phyloP scores from a whole-genome alignment of 495 filamentous ascomycete species.

The Staphylotrichum tortipilum region DNA sequence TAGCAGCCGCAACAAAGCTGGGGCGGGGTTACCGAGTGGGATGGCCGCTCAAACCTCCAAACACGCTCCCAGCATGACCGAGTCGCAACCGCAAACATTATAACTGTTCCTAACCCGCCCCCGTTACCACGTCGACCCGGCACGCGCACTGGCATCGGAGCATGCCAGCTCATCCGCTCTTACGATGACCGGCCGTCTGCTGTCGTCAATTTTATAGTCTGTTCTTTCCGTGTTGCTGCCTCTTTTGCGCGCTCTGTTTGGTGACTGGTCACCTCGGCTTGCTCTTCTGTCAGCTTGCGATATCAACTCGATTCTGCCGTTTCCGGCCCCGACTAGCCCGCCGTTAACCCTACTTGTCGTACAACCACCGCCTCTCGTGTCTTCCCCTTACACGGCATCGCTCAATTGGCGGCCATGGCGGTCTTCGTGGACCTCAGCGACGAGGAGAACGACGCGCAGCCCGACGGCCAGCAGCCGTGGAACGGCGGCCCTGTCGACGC shows the following conservation, averaged over 20 bases:
- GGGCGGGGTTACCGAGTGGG: too few species aligned
- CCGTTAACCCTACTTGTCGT: too few species aligned
- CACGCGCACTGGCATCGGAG: constrained; percentile 9
- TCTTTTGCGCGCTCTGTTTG: background rate
- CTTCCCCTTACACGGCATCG: background rate
- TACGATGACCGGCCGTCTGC: constrained; percentile 1
- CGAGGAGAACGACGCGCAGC: constrained; percentile 40
- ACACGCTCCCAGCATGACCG: too few species aligned
- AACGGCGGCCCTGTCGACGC: background rate
- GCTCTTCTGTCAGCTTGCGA: too few species aligned
- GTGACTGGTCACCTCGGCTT: background rate
- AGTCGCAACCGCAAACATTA: too few species aligned
- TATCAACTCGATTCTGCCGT: too few species aligned
- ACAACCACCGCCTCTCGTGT: background rate
- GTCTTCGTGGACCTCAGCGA: constrained; percentile 57
- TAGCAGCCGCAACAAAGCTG: too few species aligned
- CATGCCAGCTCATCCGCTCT: background rate
- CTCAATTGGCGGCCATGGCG: constrained; percentile 48
- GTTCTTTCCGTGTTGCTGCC: background rate
- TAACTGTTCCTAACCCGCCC: too few species aligned
- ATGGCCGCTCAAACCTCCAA: too few species aligned
- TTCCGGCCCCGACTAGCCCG: too few species aligned
- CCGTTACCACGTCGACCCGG: too few species aligned
- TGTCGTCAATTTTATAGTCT: constrained; percentile 1
- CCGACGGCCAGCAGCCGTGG: constrained; percentile 18